Evolutionary conservation across 352 stramenopile species (phyloP), one percentile per base, ranked within the genome.

Genomic region (Globisporangium iwayamae): DNA sequence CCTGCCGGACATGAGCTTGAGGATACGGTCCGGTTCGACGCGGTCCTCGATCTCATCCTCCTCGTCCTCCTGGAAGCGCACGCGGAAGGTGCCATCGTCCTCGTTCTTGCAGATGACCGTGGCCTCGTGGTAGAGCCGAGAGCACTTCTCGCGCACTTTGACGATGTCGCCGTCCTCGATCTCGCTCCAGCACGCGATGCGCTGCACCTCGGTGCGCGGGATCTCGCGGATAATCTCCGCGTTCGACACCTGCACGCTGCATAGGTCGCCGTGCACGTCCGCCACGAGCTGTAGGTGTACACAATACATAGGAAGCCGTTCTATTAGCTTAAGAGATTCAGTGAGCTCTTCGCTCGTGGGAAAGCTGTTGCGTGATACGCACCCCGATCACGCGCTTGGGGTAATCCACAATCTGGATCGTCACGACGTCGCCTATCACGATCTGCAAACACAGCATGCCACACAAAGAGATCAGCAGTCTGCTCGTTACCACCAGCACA

Each of bases 1-100:
- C 4, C 80, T 69, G 2, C 80, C 80, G 6, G 80, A 87, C 78
- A 87, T 89, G 64, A 87, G 72, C 56, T 89, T 89, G 52, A 89
- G 52, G 51, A 87, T 70, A 22, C 76, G 72, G 45, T 83, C 76
- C 0, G 50, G 53, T 13, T 69, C 48, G 48, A 87, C 66, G 22
- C 78, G 66, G 65, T 87, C 73, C 54, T 89, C 78, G 18, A 84
- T 67, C 63, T 87, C 76, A 50, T 85, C 80, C 16, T 87, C 76
- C 39, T 60, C 69, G 52, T 83, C 80, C 13, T 84, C 76, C 50
- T 56, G 67, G 58, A 89, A 89, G 45, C 79, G 76, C 62, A 89
- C 80, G 67, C 81, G 85, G 68, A 84, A 89, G 2, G 80, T 84
- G 63, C 78, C 78, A 51, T 87, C 69, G 5, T 70, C 65, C 25